Base-by-base conservation (phyloP, 1,284 basidiomycete species). In the Pascua sp. region DNA sequence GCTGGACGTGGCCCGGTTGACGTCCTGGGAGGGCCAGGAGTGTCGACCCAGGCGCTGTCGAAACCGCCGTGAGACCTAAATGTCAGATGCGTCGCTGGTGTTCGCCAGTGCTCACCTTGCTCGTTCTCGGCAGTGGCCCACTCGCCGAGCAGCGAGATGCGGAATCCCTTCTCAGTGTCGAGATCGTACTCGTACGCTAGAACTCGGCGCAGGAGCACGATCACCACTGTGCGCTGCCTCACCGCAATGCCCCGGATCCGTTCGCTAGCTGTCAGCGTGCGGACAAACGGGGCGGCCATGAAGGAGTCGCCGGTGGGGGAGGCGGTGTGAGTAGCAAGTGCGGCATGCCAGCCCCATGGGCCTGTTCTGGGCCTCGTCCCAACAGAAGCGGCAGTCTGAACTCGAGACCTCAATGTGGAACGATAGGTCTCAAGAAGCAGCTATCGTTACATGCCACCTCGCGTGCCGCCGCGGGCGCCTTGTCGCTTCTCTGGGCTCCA, bases 81-180 rank as follows among this genome's bases (percentile, higher is more conserved):
- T 58, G 17, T 43, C 40, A 53, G 56, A 3, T 38, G 11, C 39
- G 12, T 12, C n/a, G n/a, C 16, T 24, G 32, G 48, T 7, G 43
- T 2, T 7, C n/a, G 44, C 38, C 8, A 64, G 24, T 32, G 24
- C 85, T 69, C 66, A 91, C 92, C 92, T 80, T 83, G 79, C 55
- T 86, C 85, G 75, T 97, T 97, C 77, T 91, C 88, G 63, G 84
- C 87, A 8, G 93, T 97, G 64, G 93, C 90, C 84, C 89, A 96
- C 77, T 91, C 90, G 10, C 81, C 85, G 82, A 84, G 71, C 87
- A 82, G 67, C 79, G 79, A 41, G 86, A 77, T 11, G 64, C 66
- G 62, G 53, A 77, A 73, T 7, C 49, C 42, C 17, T 61, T 57
- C 18, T 47, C 57, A 37, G 49, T 40, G 8, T 17, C 61, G 3